Conservation (phyloP, 1,139 yeast species). For the Pichia sp. region DNA sequence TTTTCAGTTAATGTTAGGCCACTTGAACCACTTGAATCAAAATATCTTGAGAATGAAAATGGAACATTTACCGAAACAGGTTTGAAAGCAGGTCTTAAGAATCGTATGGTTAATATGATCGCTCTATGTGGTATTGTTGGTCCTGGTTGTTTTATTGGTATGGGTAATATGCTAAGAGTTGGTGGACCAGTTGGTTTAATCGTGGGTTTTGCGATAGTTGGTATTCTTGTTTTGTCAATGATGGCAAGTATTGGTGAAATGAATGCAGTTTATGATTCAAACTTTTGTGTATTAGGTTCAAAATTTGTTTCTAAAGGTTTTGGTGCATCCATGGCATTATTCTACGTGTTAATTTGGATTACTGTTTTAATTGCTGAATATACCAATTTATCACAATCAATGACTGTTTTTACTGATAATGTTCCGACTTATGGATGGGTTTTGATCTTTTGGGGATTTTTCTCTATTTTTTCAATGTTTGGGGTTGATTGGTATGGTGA, state of each 20-base stretch:
- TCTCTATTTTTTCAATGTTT: conserved; percentile 50
- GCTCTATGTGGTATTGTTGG: conserved; percentile 27
- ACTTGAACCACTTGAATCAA: not conserved
- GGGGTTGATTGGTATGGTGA: conserved; percentile 62
- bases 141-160: conserved; percentile 28
- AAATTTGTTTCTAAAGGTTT: conserved; percentile 53
- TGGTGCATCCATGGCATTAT: conserved; percentile 57
- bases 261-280: conserved; percentile 52
- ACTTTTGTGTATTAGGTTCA: conserved; percentile 53
- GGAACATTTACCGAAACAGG: conserved; percentile 30
- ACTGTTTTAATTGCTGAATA: conserved; percentile 58
- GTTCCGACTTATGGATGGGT: conserved; percentile 60
- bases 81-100: conserved; percentile 33
- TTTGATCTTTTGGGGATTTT: conserved; percentile 54
- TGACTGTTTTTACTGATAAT: conserved; percentile 52
- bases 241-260: conserved; percentile 59
- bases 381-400: conserved; percentile 51
- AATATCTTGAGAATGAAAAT: conserved; percentile 26
- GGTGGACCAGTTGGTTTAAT: conserved; percentile 33
- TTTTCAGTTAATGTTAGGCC: too few relatives aligned
- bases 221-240: conserved; percentile 55
- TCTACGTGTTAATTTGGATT: conserved; percentile 56
- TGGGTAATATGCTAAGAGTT: conserved; percentile 23
- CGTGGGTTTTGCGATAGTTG: conserved; percentile 49
- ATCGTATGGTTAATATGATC: conserved; percentile 25